A percentile compares a stretch with the other conserved stretches of the same genome.
phyloP scores from a whole-genome alignment of 1,284 basidiomycete genomes.

The Ustilago hordei region DNA sequence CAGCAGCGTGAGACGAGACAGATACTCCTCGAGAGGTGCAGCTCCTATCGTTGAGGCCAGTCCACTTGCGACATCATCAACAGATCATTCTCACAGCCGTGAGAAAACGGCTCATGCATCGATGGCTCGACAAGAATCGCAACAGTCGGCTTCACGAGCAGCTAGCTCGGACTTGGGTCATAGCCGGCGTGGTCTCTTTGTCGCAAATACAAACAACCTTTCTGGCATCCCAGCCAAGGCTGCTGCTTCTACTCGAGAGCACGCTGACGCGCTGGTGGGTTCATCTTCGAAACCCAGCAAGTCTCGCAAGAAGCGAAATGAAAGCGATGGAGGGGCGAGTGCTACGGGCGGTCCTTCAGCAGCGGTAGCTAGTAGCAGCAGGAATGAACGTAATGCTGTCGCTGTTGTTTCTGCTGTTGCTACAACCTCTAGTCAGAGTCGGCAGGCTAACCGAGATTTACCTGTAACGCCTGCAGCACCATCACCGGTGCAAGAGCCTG shows the following conservation, averaged over 20 bases:
- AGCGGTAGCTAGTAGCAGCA: neutral
- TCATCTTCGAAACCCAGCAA: slow-evolving; percentile 3
- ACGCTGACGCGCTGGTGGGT: slow-evolving; percentile 24
- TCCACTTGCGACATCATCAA: slow-evolving; percentile 2
- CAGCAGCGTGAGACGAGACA: slow-evolving; percentile 15
- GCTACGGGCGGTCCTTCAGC: neutral
- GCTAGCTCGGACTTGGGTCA: neutral
- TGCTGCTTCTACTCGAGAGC: slow-evolving; percentile 22
- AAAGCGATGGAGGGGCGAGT: slow-evolving; percentile 1
- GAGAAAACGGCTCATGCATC: slow-evolving; percentile 15
- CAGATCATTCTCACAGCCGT: slow-evolving; percentile 9
- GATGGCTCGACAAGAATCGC: neutral
- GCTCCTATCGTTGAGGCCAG: slow-evolving; percentile 1
- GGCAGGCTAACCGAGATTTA: slow-evolving; percentile 12
- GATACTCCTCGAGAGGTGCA: slow-evolving; percentile 33
- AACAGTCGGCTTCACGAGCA: neutral
- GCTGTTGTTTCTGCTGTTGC: slow-evolving; percentile 1
- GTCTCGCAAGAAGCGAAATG: slow-evolving; percentile 12
- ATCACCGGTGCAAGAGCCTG: neutral
- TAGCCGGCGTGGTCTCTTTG: slow-evolving; percentile 25
- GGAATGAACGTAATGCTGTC: neutral
- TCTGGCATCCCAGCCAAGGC: slow-evolving; percentile 22
- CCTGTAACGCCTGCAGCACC: slow-evolving; percentile 5
- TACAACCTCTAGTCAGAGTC: slow-evolving; percentile 11
- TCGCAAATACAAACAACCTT: slow-evolving; percentile 19